Evolutionary conservation across 306 rosid genomes (phyloP).

Genomic region (Hylodesmum podocarpum): DNA sequence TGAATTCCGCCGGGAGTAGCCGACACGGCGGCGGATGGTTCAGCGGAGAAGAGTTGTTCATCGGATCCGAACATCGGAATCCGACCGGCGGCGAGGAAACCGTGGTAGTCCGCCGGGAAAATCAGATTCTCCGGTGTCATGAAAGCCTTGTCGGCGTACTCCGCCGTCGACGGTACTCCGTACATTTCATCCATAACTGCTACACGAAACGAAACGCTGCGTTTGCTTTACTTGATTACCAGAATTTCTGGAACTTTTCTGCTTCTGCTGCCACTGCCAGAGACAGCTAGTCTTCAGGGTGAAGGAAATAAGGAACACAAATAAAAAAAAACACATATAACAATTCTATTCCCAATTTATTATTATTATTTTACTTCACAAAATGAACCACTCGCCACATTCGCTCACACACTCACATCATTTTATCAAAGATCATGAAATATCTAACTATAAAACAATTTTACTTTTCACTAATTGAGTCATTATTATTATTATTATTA

Average conservation of each 20-base stretch:
- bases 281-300: constrained; percentile 28
- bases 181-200: constrained; percentile 79
- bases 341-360: not conserved
- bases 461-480: not conserved
- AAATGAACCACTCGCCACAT: constrained; percentile 27
- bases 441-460: not conserved
- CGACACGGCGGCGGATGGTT: constrained; percentile 37
- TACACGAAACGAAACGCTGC: constrained; percentile 31
- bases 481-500: not conserved
- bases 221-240: constrained; percentile 21
- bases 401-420: constrained; percentile 26
- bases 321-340: constrained; percentile 1
- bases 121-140: constrained; percentile 91
- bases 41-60: constrained; percentile 53
- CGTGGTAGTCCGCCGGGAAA: constrained; percentile 72
- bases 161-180: constrained; percentile 58
- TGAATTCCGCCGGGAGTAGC: constrained; percentile 38
- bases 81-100: constrained; percentile 43
- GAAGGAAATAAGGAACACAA: constrained; percentile 25
- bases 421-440: not conserved
- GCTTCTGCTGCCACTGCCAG: constrained; percentile 20
- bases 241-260: constrained; percentile 9
- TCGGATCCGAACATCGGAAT: constrained; percentile 83
- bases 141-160: constrained; percentile 63
- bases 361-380: constrained; percentile 4